phyloP scores from a whole-genome alignment of 23 red algal species.

The Cyanidioschyzon merolae region DNA sequence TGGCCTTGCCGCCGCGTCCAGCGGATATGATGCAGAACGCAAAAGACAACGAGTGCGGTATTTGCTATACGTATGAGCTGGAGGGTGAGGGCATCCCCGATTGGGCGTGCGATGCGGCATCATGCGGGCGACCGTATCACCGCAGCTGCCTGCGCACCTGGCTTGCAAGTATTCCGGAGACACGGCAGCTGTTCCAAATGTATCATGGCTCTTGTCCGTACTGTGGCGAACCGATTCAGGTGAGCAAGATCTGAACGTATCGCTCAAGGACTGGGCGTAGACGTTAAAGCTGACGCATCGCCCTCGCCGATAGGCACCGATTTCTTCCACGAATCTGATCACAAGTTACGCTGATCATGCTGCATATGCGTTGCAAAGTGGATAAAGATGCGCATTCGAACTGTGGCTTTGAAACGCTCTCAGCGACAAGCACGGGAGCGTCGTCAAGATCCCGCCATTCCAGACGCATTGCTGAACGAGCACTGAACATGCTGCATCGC shows the following conservation, averaged over 20 bases:
- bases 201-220: slow-evolving; percentile 1
- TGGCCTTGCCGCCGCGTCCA: not conserved
- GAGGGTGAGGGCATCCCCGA: slow-evolving; percentile 10
- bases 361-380: too few relatives aligned
- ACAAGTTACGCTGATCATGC: too few relatives aligned
- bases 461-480: too few relatives aligned
- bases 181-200: not conserved
- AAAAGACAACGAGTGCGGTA: not conserved
- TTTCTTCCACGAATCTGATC: too few relatives aligned
- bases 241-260: not conserved
- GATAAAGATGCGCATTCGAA: too few relatives aligned
- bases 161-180: not conserved
- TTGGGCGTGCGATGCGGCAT: not conserved
- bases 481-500: too few relatives aligned
- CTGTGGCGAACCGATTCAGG: slow-evolving; percentile 2
- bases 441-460: too few relatives aligned
- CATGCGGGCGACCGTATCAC: slow-evolving; percentile 5
- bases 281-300: too few relatives aligned
- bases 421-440: too few relatives aligned
- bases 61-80: not conserved
- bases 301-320: too few relatives aligned
- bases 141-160: not conserved
- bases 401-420: too few relatives aligned
- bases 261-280: too few relatives aligned
- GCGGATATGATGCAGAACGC: not conserved